These are phyloP conservation scores for Lecanicillium sp. DNA, from an alignment of 2,329 filamentous ascomycete species.

Conservation along the genomic window DNA sequence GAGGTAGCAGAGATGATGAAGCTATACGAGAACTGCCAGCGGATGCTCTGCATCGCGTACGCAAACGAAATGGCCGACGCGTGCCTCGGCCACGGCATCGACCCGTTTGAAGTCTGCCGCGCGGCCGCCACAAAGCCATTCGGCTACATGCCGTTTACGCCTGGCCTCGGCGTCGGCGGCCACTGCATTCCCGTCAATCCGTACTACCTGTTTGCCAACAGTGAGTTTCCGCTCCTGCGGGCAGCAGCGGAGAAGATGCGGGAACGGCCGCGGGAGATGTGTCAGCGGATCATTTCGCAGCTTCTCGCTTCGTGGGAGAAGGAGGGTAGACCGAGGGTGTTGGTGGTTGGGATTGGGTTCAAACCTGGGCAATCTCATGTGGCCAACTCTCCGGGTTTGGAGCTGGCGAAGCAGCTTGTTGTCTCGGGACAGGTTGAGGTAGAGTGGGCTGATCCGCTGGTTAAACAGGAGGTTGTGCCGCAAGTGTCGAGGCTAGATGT, in stretches of 20 bases:
- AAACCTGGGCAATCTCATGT: conserved; percentile 40
- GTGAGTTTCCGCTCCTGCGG: conserved; percentile 36
- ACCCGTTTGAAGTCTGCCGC: conserved; percentile 41
- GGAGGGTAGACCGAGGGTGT: conserved; percentile 20
- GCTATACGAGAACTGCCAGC: conserved; percentile 50
- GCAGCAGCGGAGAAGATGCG: conserved; percentile 36
- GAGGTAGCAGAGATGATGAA: conserved; percentile 53
- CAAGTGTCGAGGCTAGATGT: conserved; percentile 30
- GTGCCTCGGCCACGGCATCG: conserved; percentile 34
- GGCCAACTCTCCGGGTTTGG: conserved; percentile 38
- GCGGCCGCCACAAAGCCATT: conserved; percentile 43
- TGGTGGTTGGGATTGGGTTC: conserved; percentile 42
- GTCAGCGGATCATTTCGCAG: conserved; percentile 24
- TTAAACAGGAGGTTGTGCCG: conserved; percentile 31
- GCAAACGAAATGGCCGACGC: conserved; percentile 51
- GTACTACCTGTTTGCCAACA: conserved; percentile 42
- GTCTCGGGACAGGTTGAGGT: conserved; percentile 31
- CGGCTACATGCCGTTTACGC: conserved; percentile 40
- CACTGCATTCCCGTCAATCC: conserved; percentile 52
- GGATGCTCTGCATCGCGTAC: conserved; percentile 47
- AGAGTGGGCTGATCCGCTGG: conserved; percentile 35
- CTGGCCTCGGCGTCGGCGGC: conserved; percentile 43
- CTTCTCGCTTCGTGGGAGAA: conserved; percentile 15
- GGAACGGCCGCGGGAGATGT: conserved; percentile 31
- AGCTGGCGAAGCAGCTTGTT: conserved; percentile 29